Evolutionary conservation across 331 rosid species (phyloP), one percentile per base, ranked within the genome.

Genomic region (Acacia pycnantha): DNA sequence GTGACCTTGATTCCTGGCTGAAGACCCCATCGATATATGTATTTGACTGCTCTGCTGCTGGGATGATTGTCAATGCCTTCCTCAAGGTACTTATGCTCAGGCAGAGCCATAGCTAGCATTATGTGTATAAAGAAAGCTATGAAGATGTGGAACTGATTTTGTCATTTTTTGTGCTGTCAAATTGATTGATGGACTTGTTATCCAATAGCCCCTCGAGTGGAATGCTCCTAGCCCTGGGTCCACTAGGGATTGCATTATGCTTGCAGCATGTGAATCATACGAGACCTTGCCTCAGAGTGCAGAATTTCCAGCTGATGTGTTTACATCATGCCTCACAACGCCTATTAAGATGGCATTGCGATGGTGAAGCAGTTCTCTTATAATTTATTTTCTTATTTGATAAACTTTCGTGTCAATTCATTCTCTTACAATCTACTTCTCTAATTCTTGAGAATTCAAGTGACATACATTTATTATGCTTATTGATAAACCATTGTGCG

Each of bases 201-300:
- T 65, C 26, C 81, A 78, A 79, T 85, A 96, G 99, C 97, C 92
- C 84, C 93, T 89, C 73, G 95, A 96, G 62, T 89, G 90, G 90
- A 84, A 84, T 88, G 85, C 94, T 74, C 79, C 97, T 77, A 88
- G 90, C 88, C 56, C 97, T 70, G 97, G 97, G 78, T 76, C 97
- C 72, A 46, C 94, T 62, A 91, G 97, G 89, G 99, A 96, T 89
- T 94, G 98, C 85, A 96, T 96, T 82, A 85, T 96, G 81, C 99
- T 96, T 85, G 99, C 98, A 11, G 97, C 99, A 51, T 94, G 99
- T 88, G 98, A 94, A 89, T 90, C 97, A 47, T 97, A 96, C 2
- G 99, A 96, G 82, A 94, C 98, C 71, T 97, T 96, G 79, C 99
- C 99, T 14, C 98, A 94, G 82, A 96, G 97, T 92, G 94, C 91